Percentiles rank a stretch among this genome's conserved stretches.
Evolutionary conservation across 345 rosid species (phyloP).

Genomic region (Eucalyptus sp.): DNA sequence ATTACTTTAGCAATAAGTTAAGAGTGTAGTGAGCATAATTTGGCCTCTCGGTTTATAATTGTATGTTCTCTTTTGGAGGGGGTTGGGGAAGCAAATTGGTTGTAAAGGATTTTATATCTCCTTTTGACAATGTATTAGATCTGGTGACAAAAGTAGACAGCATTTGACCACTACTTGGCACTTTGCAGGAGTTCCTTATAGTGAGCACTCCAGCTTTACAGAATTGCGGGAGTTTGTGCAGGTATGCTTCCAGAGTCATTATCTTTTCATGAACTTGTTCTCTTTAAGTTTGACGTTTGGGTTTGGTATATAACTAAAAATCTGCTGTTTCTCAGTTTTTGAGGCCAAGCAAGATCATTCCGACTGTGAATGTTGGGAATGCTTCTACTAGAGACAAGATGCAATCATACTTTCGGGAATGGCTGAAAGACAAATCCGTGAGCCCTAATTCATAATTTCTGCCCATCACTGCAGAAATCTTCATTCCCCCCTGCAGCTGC

Average conservation of each 20-base stretch:
- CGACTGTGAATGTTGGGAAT: constrained; percentile 56
- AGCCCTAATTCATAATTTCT: neutral
- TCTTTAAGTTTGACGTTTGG: neutral
- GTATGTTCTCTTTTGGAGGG: neutral
- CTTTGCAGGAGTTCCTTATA: constrained; percentile 63
- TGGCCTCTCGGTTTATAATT: neutral
- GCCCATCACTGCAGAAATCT: neutral
- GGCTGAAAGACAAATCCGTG: constrained; percentile 34
- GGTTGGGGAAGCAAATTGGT: neutral
- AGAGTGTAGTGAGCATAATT: neutral
- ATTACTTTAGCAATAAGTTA: neutral
- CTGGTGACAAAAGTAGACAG: neutral
- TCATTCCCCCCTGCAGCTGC: neutral
- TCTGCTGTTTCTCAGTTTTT: constrained; percentile 33
- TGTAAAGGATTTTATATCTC: neutral
- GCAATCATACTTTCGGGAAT: constrained; percentile 57
- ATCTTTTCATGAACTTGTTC: neutral
- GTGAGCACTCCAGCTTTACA: constrained; percentile 80
- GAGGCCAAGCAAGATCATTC: constrained; percentile 66
- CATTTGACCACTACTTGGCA: neutral
- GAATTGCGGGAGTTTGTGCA: constrained; percentile 66
- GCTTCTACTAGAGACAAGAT: constrained; percentile 57
- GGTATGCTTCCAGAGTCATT: constrained; percentile 9
- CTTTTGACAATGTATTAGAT: neutral
- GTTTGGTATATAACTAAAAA: neutral